Evolutionary conservation across 2,329 filamentous ascomycete genomes (phyloP).

Genomic region (Trichophyton rubrum): DNA sequence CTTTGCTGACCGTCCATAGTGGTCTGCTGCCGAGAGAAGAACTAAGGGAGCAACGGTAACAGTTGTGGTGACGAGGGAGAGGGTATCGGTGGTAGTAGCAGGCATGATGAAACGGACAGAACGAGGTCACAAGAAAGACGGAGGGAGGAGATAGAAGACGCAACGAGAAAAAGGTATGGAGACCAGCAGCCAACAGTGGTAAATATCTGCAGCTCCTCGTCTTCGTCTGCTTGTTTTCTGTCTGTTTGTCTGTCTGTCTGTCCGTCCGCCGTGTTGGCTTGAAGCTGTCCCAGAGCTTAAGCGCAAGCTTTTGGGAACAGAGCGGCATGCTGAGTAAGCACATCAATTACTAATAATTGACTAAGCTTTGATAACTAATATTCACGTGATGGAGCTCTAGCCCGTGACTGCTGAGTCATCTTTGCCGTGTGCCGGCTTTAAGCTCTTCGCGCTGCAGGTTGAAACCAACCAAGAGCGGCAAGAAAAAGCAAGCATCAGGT

Average conservation of each 20-base stretch:
- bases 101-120: conserved; percentile 53
- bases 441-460: not conserved
- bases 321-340: not conserved
- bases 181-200: not conserved
- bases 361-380: not conserved
- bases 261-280: not conserved
- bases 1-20: conserved; percentile 89
- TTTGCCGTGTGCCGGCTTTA: not conserved
- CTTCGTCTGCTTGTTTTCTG: too few species aligned
- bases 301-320: not conserved
- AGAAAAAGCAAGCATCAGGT: conserved; percentile 4
- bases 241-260: too few species aligned
- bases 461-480: not conserved
- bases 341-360: not conserved
- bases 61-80: conserved; percentile 85
- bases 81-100: conserved; percentile 89
- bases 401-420: conserved; percentile 2
- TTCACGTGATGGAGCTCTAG: not conserved
- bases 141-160: not conserved
- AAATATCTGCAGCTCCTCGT: too few species aligned
- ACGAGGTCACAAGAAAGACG: not conserved
- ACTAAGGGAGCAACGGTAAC: conserved; percentile 97
- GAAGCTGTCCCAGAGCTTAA: not conserved
- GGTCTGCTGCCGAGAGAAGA: conserved; percentile 93
- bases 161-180: not conserved